Conservation (phyloP, 2,329 filamentous ascomycete species). For the Ascochyta rabiei region DNA sequence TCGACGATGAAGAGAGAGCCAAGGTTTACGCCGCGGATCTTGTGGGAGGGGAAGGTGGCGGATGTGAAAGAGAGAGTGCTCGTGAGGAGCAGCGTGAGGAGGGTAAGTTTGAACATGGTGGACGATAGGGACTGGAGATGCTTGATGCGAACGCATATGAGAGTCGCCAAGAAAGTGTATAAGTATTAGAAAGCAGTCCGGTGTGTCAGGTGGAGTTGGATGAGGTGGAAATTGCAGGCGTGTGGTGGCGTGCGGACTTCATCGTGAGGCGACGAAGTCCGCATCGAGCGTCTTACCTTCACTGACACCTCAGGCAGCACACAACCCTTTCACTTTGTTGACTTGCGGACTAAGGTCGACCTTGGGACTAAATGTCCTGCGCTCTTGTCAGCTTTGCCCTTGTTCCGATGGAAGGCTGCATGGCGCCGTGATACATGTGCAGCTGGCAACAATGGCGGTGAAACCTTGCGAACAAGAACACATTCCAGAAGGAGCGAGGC, state of each 20-base stretch:
- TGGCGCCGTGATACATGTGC: neutral
- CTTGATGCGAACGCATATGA: neutral
- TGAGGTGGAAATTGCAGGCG: neutral
- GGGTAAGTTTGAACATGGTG: neutral
- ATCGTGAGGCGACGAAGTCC: conserved; percentile 1
- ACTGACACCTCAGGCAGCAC: conserved; percentile 1
- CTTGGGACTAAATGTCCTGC: neutral
- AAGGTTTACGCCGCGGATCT: conserved; percentile 63
- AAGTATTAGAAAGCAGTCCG: neutral
- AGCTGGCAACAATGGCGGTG: neutral
- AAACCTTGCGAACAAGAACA: neutral
- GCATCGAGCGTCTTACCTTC: conserved; percentile 1
- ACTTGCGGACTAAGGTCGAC: neutral
- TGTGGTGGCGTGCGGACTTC: conserved; percentile 1
- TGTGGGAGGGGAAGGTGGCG: conserved; percentile 28
- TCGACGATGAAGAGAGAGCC: conserved; percentile 60
- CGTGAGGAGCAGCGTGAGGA: neutral
- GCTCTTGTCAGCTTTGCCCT: neutral
- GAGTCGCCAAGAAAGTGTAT: neutral
- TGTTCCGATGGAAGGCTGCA: neutral
- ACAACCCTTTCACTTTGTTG: neutral
- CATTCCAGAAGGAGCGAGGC: neutral
- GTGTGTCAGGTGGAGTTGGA: neutral
- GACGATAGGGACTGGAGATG: neutral
- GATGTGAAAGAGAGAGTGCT: neutral